These are phyloP conservation scores for Cochlearia excelsa DNA, from an alignment of 345 rosid species.

Conservation along the genomic window DNA sequence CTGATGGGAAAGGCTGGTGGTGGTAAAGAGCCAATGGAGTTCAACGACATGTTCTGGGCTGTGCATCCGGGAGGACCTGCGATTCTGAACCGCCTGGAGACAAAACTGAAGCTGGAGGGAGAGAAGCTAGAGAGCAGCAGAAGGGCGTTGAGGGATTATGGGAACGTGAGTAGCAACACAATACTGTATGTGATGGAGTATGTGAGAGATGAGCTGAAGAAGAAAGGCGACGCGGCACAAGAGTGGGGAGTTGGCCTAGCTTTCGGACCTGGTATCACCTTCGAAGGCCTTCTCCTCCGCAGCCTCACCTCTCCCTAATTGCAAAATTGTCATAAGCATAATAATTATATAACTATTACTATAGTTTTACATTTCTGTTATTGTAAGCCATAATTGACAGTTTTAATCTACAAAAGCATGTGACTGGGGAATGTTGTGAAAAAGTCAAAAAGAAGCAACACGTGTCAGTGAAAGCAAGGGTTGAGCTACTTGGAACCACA, in stretches of 20 bases:
- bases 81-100: slow-evolving; percentile 71
- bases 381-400: slow-evolving; percentile 21
- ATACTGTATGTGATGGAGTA: slow-evolving; percentile 82
- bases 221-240: slow-evolving; percentile 42
- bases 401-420: slow-evolving; percentile 3
- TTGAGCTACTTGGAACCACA: slow-evolving; percentile 31
- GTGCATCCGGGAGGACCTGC: slow-evolving; percentile 99
- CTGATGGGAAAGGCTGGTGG: slow-evolving; percentile 46
- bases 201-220: slow-evolving; percentile 72
- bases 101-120: slow-evolving; percentile 41
- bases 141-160: slow-evolving; percentile 45
- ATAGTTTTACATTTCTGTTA: background rate
- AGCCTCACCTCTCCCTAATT: slow-evolving; percentile 40
- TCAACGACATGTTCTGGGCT: slow-evolving; percentile 90
- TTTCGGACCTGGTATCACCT: slow-evolving; percentile 96
- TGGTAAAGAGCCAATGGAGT: slow-evolving; percentile 32
- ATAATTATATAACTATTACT: too few species aligned
- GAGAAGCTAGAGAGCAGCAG: slow-evolving; percentile 76
- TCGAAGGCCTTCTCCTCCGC: slow-evolving; percentile 91
- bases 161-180: slow-evolving; percentile 46
- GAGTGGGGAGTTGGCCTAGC: slow-evolving; percentile 94
- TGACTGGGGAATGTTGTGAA: slow-evolving; percentile 27
- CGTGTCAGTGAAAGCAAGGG: slow-evolving; percentile 26
- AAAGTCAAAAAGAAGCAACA: slow-evolving; percentile 30
- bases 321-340: background rate